Percentiles rank a stretch among this genome's conserved stretches.
Evolutionary conservation across 2,329 filamentous ascomycete species (phyloP).

Genomic region (Penicillium carneum): DNA sequence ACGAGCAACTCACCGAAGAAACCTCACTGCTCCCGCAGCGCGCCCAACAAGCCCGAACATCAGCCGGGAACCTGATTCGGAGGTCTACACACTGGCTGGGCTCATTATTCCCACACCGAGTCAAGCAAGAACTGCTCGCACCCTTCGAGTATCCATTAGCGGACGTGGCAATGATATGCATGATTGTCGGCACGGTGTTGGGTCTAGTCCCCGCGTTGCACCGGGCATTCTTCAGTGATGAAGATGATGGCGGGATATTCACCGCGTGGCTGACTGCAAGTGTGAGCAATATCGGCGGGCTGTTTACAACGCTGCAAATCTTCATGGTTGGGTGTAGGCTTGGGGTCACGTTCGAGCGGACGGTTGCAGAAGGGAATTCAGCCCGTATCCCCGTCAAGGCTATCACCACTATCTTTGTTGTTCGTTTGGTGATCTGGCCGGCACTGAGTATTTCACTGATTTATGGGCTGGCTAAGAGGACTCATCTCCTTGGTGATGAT

Average conservation of each 20-base stretch:
- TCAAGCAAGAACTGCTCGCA: conserved; percentile 46
- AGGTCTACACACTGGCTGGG: conserved; percentile 38
- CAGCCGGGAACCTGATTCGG: conserved; percentile 33
- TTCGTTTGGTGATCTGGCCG: conserved; percentile 68
- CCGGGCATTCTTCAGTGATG: conserved; percentile 66
- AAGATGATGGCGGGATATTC: conserved; percentile 67
- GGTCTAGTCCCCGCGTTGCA: conserved; percentile 68
- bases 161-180: conserved; percentile 69
- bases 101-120: conserved; percentile 44
- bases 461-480: conserved; percentile 62
- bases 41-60: conserved; percentile 25
- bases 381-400: conserved; percentile 53
- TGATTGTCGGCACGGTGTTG: conserved; percentile 61
- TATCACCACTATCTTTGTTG: conserved; percentile 49
- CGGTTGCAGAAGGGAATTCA: conserved; percentile 47
- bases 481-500: conserved; percentile 61
- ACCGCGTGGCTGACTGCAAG: conserved; percentile 71
- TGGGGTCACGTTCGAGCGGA: conserved; percentile 60
- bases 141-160: conserved; percentile 60
- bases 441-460: conserved; percentile 62
- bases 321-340: conserved; percentile 73
- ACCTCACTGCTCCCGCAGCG: conserved; percentile 60
- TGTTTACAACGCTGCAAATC: conserved; percentile 71
- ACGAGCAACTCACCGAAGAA: conserved; percentile 51
- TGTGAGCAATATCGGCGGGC: conserved; percentile 66